Evolutionary conservation across 345 rosid genomes (phyloP).

Genomic region (Erodium maritimum): DNA sequence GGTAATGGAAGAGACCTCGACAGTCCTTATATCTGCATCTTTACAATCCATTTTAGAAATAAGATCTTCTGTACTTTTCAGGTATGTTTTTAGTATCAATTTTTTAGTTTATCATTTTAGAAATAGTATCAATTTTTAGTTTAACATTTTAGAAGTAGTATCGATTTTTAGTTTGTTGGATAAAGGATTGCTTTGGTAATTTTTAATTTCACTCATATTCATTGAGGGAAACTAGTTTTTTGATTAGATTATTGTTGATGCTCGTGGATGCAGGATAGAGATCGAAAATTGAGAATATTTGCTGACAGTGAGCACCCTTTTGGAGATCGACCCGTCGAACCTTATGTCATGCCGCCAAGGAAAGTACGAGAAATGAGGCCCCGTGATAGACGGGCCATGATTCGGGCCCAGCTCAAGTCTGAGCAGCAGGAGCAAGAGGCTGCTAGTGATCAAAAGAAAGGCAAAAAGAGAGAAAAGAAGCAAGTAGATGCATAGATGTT

Average conservation of each 20-base stretch:
- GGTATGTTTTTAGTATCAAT: too few relatives aligned
- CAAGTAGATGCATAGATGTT: conserved; percentile 15
- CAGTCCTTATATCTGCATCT: too few relatives aligned
- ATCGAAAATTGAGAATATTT: conserved; percentile 85
- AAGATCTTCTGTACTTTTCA: too few relatives aligned
- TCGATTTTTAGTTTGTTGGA: too few relatives aligned
- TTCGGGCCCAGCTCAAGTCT: conserved; percentile 79
- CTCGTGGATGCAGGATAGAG: conserved; percentile 63
- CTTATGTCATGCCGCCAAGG: conserved; percentile 73
- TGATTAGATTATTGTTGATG: neutral
- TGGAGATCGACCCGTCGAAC: conserved; percentile 58
- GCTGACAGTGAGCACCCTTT: conserved; percentile 78
- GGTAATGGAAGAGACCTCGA: too few relatives aligned
- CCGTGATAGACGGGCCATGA: conserved; percentile 80
- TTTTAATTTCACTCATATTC: neutral
- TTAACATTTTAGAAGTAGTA: too few relatives aligned
- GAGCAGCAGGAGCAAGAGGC: conserved; percentile 43
- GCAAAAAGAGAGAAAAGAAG: conserved; percentile 41
- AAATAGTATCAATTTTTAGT: too few relatives aligned
- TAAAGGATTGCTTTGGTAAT: too few relatives aligned
- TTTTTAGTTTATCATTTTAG: too few relatives aligned
- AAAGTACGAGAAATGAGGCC: conserved; percentile 83
- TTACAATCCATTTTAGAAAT: too few relatives aligned
- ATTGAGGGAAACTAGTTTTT: neutral
- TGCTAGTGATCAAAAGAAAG: conserved; percentile 29